These are phyloP conservation scores for Gleditsia sinensis DNA, from an alignment of 306 rosid species.

Conservation along the genomic window DNA sequence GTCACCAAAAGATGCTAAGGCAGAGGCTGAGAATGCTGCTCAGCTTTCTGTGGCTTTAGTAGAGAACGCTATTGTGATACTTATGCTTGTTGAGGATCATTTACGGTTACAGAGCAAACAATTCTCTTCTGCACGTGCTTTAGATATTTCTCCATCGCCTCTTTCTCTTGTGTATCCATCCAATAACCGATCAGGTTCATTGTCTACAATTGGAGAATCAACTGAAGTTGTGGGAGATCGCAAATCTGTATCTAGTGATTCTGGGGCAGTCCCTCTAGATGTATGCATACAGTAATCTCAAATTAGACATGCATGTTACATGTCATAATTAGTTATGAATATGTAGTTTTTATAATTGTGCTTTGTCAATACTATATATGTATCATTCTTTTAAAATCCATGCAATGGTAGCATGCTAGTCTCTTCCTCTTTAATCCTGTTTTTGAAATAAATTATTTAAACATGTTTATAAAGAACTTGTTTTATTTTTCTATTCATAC, in stretches of 20 bases:
- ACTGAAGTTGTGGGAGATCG: slow-evolving; percentile 47
- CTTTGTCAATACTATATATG: slow-evolving; percentile 4
- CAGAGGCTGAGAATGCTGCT: slow-evolving; percentile 93
- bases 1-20: slow-evolving; percentile 80
- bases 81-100: slow-evolving; percentile 99
- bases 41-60: slow-evolving; percentile 92
- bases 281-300: slow-evolving; percentile 51
- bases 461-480: neutral
- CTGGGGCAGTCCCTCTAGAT: slow-evolving; percentile 72
- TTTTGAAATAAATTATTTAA: neutral
- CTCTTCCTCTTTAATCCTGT: slow-evolving; percentile 17
- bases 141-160: slow-evolving; percentile 76
- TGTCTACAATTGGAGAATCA: slow-evolving; percentile 46
- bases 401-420: slow-evolving; percentile 24
- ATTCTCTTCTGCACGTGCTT: slow-evolving; percentile 53
- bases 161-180: slow-evolving; percentile 72
- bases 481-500: neutral
- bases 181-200: slow-evolving; percentile 49
- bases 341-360: slow-evolving; percentile 24
- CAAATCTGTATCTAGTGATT: slow-evolving; percentile 56
- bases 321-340: slow-evolving; percentile 10
- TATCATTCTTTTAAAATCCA: slow-evolving; percentile 23
- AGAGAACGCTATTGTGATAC: slow-evolving; percentile 93
- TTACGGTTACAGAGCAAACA: slow-evolving; percentile 85
- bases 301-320: slow-evolving; percentile 27